Base-by-base conservation (phyloP, 148 eudicot genomes). In the Amaranthus cruentus region DNA sequence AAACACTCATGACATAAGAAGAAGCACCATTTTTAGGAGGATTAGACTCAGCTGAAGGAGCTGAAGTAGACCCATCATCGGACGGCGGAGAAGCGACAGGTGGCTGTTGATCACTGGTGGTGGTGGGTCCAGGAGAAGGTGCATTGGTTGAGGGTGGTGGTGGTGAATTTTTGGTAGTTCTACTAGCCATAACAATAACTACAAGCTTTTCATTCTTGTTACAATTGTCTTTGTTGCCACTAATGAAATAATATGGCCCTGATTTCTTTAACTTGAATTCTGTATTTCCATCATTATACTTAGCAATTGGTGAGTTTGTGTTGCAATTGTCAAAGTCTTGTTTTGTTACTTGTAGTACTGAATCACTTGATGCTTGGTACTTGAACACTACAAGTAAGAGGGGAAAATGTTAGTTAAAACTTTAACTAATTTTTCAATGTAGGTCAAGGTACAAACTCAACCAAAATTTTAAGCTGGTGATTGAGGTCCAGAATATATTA, bases 201-300 rank as follows among this genome's bases (percentile, higher is more conserved):
- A 68, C 60, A 76, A 93, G 43, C 82, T 90, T 93, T 72, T 93
- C 89, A 18, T 93, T 90, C 76, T 89, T 90, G 64, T 66, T 83
- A 57, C 98, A 93, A 73, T 86, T 82, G 46, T 90, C 92, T 56
- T 79, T 74, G 59, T 86, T 80, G 10, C 98, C 96, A 61, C 96
- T 90, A 15, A 93, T 88, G 94, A 93, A 93, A 85, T 89, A 93
- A 82, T 81, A 70, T 13, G 94, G 89, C 3, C 98, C 98, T 3
- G 98, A 90, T 11, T 84, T 77, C 49, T 66, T 56, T 70, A 93
- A 76, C 71, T 84, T 85, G 84, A 81, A 71, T 44, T 77, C 87
- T 2, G 95, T 89, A 83, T 86, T 88, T 0, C 98, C 98, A 57
- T 91, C 91, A 1, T 80, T 78, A 79, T 58, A 81, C 63, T 86